phyloP scores from a whole-genome alignment of 1,284 basidiomycete genomes.

The Trichosporon coremiiforme region DNA sequence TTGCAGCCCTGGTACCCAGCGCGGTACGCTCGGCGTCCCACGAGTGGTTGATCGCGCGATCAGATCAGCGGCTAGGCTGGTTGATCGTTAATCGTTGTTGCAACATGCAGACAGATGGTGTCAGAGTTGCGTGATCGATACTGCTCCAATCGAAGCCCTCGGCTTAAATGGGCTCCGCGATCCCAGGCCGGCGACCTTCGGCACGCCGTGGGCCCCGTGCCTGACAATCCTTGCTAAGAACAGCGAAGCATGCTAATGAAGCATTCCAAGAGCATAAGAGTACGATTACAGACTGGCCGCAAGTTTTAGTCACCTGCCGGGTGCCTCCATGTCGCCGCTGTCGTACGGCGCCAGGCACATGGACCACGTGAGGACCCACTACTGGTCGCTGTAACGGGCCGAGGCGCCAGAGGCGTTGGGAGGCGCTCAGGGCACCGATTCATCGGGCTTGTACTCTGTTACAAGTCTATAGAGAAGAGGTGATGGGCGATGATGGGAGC shows the following conservation, averaged over 20 bases:
- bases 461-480: too few relatives aligned
- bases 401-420: neutral
- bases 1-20: neutral
- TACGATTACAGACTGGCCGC: neutral
- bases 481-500: too few relatives aligned
- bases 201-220: neutral
- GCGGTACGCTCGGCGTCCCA: neutral
- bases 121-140: conserved; percentile 16
- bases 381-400: neutral
- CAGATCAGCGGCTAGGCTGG: neutral
- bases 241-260: neutral
- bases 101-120: conserved; percentile 14
- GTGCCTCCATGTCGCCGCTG: neutral
- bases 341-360: neutral
- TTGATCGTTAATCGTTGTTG: neutral
- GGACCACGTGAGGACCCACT: conserved; percentile 13
- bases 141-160: neutral
- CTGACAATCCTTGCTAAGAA: neutral
- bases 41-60: conserved; percentile 12
- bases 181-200: neutral
- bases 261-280: neutral
- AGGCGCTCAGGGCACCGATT: neutral
- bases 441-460: neutral
- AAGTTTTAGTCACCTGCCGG: neutral
- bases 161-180: neutral